phyloP scores from a whole-genome alignment of 176 grass and related monocot genomes.

The Triticum dicoccoides region DNA sequence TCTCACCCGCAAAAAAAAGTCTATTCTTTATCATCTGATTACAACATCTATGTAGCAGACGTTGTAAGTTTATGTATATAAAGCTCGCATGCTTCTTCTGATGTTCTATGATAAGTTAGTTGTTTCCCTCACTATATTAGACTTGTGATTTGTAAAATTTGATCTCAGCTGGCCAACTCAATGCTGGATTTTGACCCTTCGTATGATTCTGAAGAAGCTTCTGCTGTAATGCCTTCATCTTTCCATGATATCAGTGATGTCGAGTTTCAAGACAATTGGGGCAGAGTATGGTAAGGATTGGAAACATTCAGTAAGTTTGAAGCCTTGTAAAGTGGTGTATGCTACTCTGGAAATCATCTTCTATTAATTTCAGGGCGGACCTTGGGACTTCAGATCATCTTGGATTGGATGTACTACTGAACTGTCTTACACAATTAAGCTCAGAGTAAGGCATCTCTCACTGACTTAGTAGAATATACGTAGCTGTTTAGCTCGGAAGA shows the following conservation, averaged over 20 bases:
- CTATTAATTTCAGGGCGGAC: slow-evolving; percentile 64
- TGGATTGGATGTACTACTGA: slow-evolving; percentile 86
- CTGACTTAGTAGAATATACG: neutral
- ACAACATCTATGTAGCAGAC: neutral
- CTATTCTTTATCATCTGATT: neutral
- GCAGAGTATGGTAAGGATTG: slow-evolving; percentile 67
- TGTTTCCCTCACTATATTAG: neutral
- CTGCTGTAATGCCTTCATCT: slow-evolving; percentile 75
- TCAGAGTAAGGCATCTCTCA: slow-evolving; percentile 65
- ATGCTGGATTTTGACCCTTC: slow-evolving; percentile 73
- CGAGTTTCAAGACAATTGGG: slow-evolving; percentile 92
- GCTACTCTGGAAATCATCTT: neutral
- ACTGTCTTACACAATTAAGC: slow-evolving; percentile 78
- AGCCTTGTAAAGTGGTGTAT: neutral
- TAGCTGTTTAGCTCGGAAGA: neutral
- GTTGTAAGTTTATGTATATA: neutral
- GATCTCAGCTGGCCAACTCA: slow-evolving; percentile 56
- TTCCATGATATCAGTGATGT: slow-evolving; percentile 89
- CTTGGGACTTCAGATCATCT: slow-evolving; percentile 86
- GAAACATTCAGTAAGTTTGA: neutral
- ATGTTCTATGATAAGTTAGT: neutral
- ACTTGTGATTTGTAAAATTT: neutral
- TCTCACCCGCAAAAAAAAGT: neutral
- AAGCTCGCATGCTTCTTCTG: neutral
- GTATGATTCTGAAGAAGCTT: slow-evolving; percentile 82